These are phyloP conservation scores for Xylaria curta DNA, from an alignment of 495 filamentous ascomycete species.

Conservation along the genomic window DNA sequence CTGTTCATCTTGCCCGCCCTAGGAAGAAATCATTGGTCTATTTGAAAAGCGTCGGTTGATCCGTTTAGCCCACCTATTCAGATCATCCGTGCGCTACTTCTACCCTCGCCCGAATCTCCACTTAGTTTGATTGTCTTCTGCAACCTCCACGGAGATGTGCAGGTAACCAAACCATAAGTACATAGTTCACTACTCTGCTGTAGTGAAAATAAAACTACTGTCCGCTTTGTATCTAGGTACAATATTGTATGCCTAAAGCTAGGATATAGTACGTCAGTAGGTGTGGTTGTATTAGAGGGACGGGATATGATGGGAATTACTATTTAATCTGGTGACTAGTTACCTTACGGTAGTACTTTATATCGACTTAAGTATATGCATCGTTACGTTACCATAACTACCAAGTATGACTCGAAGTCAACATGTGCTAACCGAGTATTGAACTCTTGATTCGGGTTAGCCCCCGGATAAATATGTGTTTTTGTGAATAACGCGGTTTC, in stretches of 20 bases:
- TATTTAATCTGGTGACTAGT: not conserved
- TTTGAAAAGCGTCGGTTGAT: constrained; percentile 22
- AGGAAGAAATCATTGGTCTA: constrained; percentile 2
- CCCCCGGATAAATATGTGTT: not conserved
- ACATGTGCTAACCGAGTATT: not conserved
- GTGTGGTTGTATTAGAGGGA: not conserved
- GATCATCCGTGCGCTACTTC: not conserved
- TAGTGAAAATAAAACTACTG: not conserved
- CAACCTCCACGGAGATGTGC: not conserved
- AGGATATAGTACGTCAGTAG: not conserved
- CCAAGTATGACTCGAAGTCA: not conserved
- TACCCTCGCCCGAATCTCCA: not conserved
- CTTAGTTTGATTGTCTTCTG: constrained; percentile 24
- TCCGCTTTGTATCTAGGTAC: not conserved
- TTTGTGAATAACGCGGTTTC: constrained; percentile 1
- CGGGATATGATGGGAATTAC: not conserved
- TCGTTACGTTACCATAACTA: not conserved
- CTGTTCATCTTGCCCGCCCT: constrained; percentile 15
- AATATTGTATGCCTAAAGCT: not conserved
- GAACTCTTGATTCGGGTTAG: not conserved
- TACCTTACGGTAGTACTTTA: not conserved
- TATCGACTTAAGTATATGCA: not conserved
- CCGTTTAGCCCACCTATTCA: constrained; percentile 4
- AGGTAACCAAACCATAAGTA: not conserved
- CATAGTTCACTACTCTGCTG: not conserved